These are phyloP conservation scores for Endotrypanum monterogeii DNA, from an alignment of 208 protist genomes.

Conservation along the genomic window DNA sequence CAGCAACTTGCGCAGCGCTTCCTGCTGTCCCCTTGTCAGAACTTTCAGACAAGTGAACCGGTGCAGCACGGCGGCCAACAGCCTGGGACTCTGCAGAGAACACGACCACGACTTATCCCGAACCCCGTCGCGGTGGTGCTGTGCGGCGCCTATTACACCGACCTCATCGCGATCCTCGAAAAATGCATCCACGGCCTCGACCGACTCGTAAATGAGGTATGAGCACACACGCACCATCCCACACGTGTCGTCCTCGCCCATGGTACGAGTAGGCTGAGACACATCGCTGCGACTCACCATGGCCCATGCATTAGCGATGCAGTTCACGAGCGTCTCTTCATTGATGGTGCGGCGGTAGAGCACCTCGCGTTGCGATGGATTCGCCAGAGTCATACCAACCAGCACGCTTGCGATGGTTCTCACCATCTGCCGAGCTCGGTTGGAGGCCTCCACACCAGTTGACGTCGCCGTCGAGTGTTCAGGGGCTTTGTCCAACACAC, in stretches of 20 bases:
- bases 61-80: slow-evolving; percentile 44
- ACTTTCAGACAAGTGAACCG: slow-evolving; percentile 15
- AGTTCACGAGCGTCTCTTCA: slow-evolving; percentile 49
- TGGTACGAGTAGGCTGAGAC: slow-evolving; percentile 12
- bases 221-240: slow-evolving; percentile 26
- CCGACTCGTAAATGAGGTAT: slow-evolving; percentile 37
- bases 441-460: neutral
- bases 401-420: slow-evolving; percentile 14
- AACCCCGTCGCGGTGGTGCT: too few species aligned
- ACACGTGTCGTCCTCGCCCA: slow-evolving; percentile 11
- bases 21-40: slow-evolving; percentile 15
- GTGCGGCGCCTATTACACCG: neutral
- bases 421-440: slow-evolving; percentile 11
- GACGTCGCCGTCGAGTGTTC: neutral
- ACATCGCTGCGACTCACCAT: slow-evolving; percentile 25
- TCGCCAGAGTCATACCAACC: slow-evolving; percentile 27
- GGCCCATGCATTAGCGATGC: slow-evolving; percentile 50
- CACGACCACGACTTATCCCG: slow-evolving; percentile 5
- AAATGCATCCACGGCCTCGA: slow-evolving; percentile 32
- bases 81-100: slow-evolving; percentile 55
- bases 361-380: slow-evolving; percentile 25
- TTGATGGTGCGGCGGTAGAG: slow-evolving; percentile 29
- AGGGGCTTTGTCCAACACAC: neutral
- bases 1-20: slow-evolving; percentile 17
- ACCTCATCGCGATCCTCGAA: neutral